Percentiles rank a stretch among this genome's conserved stretches.
phyloP scores from a whole-genome alignment of 176 grass and related monocot species.

The Aegilops umbellulata region DNA sequence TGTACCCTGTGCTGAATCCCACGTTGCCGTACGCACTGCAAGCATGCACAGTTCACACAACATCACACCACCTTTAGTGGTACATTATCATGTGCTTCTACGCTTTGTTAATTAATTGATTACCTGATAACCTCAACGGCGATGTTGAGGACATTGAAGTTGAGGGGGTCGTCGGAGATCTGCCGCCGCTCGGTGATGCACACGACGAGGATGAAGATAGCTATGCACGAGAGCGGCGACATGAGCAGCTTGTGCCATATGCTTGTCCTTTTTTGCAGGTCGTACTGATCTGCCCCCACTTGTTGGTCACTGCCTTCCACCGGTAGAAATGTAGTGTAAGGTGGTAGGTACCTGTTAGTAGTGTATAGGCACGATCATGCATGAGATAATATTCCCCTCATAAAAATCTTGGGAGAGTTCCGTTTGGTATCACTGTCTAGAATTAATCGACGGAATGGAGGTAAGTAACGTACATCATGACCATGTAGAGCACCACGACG shows the following conservation, averaged over 20 bases:
- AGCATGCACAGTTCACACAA: not conserved
- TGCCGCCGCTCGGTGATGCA: constrained; percentile 68
- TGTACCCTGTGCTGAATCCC: constrained; percentile 82
- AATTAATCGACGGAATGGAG: too few species aligned
- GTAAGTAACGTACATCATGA: constrained; percentile 66
- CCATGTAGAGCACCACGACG: constrained; percentile 55
- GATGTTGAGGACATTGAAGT: constrained; percentile 65
- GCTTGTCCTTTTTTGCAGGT: constrained; percentile 9
- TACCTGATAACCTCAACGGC: constrained; percentile 65
- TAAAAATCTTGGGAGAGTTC: too few species aligned
- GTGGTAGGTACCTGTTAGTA: constrained; percentile 54
- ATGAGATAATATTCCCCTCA: too few species aligned
- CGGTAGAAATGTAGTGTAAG: constrained; percentile 55
- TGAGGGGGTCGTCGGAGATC: constrained; percentile 51
- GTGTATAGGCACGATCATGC: too few species aligned
- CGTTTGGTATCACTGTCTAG: too few species aligned
- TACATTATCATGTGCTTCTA: too few species aligned
- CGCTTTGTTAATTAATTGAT: too few species aligned
- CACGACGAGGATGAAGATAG: constrained; percentile 51
- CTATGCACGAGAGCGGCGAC: constrained; percentile 54
- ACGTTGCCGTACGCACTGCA: constrained; percentile 78
- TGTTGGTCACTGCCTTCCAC: not conserved
- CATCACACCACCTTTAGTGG: too few species aligned
- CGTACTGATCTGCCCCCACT: not conserved
- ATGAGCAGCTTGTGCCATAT: constrained; percentile 41